Evolutionary conservation across 441 rosid genomes (phyloP).

Genomic region (Populus tomentosa): DNA sequence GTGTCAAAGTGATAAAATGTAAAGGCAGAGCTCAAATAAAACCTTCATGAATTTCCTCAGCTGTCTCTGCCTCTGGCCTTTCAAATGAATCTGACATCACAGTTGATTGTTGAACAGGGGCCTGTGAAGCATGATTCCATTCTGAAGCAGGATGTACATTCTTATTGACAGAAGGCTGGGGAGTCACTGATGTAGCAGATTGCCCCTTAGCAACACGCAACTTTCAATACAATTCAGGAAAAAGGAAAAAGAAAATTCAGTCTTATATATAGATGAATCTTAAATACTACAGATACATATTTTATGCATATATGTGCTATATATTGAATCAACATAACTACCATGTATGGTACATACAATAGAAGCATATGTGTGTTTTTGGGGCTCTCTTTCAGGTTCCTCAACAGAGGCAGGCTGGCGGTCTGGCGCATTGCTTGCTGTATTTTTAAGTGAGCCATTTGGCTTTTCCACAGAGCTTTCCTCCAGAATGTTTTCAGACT

Average conservation of each 20-base stretch:
- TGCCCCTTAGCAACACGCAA: slow-evolving; percentile 56
- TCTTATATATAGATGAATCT: not conserved
- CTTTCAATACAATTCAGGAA: slow-evolving; percentile 21
- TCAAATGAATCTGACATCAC: slow-evolving; percentile 33
- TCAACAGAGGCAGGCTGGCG: slow-evolving; percentile 36
- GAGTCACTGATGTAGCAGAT: slow-evolving; percentile 30
- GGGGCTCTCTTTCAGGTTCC: slow-evolving; percentile 50
- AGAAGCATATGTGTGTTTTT: slow-evolving; percentile 68
- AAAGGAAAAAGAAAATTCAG: slow-evolving; percentile 9
- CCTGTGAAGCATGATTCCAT: slow-evolving; percentile 37
- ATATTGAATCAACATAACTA: slow-evolving; percentile 11
- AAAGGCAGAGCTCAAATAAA: not conserved
- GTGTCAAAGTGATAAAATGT: not conserved
- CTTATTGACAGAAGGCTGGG: slow-evolving; percentile 37
- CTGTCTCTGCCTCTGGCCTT: slow-evolving; percentile 31
- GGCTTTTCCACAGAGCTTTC: slow-evolving; percentile 31
- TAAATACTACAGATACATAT: slow-evolving; percentile 1
- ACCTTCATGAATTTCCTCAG: slow-evolving; percentile 59
- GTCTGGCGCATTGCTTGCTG: slow-evolving; percentile 29
- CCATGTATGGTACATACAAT: slow-evolving; percentile 44
- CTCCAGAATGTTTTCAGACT: slow-evolving; percentile 33
- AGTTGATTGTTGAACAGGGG: slow-evolving; percentile 25
- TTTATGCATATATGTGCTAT: not conserved
- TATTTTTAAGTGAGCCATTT: slow-evolving; percentile 29
- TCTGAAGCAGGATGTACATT: slow-evolving; percentile 32